These are phyloP conservation scores for Lineolata rhizophorae DNA, from an alignment of 495 filamentous ascomycete genomes.

Conservation along the genomic window DNA sequence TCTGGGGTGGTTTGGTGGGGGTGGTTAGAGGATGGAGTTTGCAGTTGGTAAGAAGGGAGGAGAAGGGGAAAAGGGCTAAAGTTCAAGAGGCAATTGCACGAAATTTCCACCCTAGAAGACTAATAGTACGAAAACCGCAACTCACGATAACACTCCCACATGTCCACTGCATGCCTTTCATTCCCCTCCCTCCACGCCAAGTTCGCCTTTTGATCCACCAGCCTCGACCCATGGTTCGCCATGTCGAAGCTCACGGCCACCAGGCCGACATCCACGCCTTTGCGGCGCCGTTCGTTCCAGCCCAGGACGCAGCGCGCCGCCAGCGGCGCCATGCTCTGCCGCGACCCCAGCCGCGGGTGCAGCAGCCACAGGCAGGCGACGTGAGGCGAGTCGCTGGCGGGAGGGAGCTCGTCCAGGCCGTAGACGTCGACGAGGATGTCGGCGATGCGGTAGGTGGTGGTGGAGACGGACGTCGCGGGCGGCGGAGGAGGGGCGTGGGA, in stretches of 20 bases:
- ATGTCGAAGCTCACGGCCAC: slow-evolving; percentile 75
- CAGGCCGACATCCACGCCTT: no score
- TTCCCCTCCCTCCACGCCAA: slow-evolving; percentile 65
- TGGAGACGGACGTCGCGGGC: slow-evolving; percentile 29
- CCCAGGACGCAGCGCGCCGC: slow-evolving; percentile 31
- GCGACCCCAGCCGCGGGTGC: slow-evolving; percentile 47
- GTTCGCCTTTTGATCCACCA: slow-evolving; percentile 36
- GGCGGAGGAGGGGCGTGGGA: no score
- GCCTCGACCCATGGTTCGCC: slow-evolving; percentile 65
- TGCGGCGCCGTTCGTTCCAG: slow-evolving; percentile 27
- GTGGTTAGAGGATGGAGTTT: slow-evolving; percentile 1
- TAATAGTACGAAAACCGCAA: no score
- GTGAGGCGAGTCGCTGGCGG: slow-evolving; percentile 18
- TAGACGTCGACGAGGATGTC: slow-evolving; percentile 60
- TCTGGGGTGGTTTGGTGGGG: slow-evolving; percentile 55
- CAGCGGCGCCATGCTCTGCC: slow-evolving; percentile 44
- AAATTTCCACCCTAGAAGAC: no score
- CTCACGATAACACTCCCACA: slow-evolving; percentile 47
- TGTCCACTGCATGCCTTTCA: slow-evolving; percentile 62
- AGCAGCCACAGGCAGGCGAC: slow-evolving; percentile 72
- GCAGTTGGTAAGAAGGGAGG: neutral
- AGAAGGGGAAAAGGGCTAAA: neutral
- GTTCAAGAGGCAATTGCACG: no score
- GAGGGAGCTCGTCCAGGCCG: slow-evolving; percentile 49
- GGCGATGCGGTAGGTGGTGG: slow-evolving; percentile 38